Evolutionary conservation across 2,329 filamentous ascomycete species (phyloP).

Genomic region (Pseudocercospora fijiensis): DNA sequence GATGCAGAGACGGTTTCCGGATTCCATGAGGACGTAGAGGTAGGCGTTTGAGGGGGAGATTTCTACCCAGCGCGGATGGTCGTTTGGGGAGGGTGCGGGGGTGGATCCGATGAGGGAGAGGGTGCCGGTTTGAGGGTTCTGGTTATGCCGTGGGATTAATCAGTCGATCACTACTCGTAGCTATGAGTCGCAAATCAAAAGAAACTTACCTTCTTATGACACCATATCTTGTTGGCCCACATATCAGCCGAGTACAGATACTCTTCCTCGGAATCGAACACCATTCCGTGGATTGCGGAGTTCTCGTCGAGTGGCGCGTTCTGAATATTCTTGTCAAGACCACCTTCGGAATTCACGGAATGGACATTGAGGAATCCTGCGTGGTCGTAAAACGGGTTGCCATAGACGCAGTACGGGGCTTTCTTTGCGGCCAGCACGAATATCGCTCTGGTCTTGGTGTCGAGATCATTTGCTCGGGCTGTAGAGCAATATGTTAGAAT

Average conservation of each 20-base stretch:
- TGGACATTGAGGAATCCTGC: constrained; percentile 81
- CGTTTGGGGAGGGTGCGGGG: constrained; percentile 66
- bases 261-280: constrained; percentile 70
- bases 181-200: no score
- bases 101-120: constrained; percentile 70
- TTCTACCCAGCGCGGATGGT: constrained; percentile 87
- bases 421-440: constrained; percentile 79
- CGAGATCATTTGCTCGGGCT: constrained; percentile 66
- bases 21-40: constrained; percentile 85
- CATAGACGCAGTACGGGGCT: constrained; percentile 79
- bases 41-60: constrained; percentile 76
- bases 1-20: constrained; percentile 78
- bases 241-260: constrained; percentile 80
- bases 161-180: neutral
- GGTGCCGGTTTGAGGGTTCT: constrained; percentile 56
- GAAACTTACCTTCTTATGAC: constrained; percentile 64
- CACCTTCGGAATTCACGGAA: constrained; percentile 57
- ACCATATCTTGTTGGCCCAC: constrained; percentile 78
- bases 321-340: constrained; percentile 64
- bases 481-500: constrained; percentile 12
- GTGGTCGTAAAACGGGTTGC: constrained; percentile 85
- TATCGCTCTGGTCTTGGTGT: constrained; percentile 83
- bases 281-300: constrained; percentile 78
- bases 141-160: neutral
- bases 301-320: constrained; percentile 70